Conservation (phyloP, 495 filamentous ascomycete genomes). For the Pseudoneurospora amorphoporcata region DNA sequence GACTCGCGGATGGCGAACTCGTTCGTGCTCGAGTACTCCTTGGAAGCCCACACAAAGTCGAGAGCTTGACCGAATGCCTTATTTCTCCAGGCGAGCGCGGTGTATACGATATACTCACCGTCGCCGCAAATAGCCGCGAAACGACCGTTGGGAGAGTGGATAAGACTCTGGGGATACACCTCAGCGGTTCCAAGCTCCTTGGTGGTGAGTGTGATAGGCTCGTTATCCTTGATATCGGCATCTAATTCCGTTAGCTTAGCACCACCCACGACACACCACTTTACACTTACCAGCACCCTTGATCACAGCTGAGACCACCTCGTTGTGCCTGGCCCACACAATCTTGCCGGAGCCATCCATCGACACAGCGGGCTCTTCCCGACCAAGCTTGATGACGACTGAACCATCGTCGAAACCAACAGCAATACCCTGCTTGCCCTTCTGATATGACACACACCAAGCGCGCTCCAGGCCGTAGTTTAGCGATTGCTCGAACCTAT, state of each 20-base stretch:
- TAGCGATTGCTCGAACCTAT: constrained; percentile 87
- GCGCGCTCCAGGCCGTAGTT: constrained; percentile 92
- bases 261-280: background rate
- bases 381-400: constrained; percentile 93
- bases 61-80: constrained; percentile 92
- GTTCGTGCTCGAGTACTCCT: constrained; percentile 76
- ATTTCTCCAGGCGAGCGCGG: constrained; percentile 92
- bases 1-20: constrained; percentile 97
- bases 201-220: constrained; percentile 71
- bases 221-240: constrained; percentile 72
- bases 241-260: constrained; percentile 34
- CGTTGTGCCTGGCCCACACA: constrained; percentile 88
- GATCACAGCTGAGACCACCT: constrained; percentile 70
- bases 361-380: constrained; percentile 93
- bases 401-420: constrained; percentile 98
- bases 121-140: constrained; percentile 97
- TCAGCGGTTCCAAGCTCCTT: constrained; percentile 95
- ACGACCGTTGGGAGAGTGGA: constrained; percentile 93
- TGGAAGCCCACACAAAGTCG: constrained; percentile 95
- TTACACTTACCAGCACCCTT: constrained; percentile 60
- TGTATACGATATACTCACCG: constrained; percentile 98
- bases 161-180: constrained; percentile 87
- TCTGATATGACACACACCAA: constrained; percentile 95
- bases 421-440: constrained; percentile 84
- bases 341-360: constrained; percentile 96